phyloP scores from a whole-genome alignment of 2,329 filamentous ascomycete genomes.

The Ceratocystis destructans region DNA sequence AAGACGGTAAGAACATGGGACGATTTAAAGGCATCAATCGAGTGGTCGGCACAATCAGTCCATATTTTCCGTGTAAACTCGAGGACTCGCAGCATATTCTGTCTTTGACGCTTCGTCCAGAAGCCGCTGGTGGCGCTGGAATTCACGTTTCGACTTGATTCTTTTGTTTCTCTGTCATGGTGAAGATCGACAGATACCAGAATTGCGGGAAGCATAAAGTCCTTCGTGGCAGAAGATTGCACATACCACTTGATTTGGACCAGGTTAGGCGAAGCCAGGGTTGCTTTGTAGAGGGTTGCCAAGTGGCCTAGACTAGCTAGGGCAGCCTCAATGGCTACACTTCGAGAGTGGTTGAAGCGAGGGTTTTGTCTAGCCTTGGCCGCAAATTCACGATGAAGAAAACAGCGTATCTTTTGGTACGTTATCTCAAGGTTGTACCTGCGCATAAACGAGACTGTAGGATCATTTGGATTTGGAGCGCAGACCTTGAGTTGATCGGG shows the following conservation, averaged over 20 bases:
- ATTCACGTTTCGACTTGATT: conserved; percentile 30
- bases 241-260: conserved; percentile 66
- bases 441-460: conserved; percentile 73
- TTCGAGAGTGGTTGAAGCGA: conserved; percentile 71
- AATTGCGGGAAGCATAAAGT: conserved; percentile 78
- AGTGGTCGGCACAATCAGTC: conserved; percentile 61
- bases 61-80: conserved; percentile 66
- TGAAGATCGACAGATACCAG: conserved; percentile 73
- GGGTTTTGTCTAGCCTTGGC: conserved; percentile 62
- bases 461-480: conserved; percentile 62
- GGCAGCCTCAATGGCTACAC: conserved; percentile 73
- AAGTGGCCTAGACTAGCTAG: conserved; percentile 70
- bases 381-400: conserved; percentile 80
- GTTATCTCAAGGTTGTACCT: conserved; percentile 73
- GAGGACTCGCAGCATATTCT: conserved; percentile 63
- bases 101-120: conserved; percentile 46
- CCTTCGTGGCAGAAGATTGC: conserved; percentile 63
- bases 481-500: conserved; percentile 51
- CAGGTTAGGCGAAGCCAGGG: conserved; percentile 56
- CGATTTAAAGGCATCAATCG: conserved; percentile 84
- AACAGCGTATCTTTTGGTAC: conserved; percentile 76
- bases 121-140: not conserved
- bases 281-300: conserved; percentile 59
- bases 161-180: conserved; percentile 28
- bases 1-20: conserved; percentile 69